Evolutionary conservation across 148 eudicot genomes (phyloP).

Genomic region (Vaccinium darrowii): DNA sequence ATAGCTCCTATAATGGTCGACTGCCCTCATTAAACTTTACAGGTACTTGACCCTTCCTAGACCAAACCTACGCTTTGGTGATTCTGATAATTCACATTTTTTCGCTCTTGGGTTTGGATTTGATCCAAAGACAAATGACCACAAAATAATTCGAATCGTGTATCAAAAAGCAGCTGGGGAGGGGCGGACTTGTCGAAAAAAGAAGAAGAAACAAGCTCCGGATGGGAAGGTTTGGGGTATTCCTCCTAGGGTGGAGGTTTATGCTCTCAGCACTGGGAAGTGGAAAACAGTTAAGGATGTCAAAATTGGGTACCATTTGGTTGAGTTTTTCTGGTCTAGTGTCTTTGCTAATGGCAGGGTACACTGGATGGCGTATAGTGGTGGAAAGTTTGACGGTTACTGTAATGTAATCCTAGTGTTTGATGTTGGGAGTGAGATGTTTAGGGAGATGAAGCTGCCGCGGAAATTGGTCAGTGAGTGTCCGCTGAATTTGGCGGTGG

Average conservation of each 20-base stretch:
- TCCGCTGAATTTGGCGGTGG: not conserved
- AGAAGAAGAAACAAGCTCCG: too few relatives aligned
- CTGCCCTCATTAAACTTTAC: not conserved
- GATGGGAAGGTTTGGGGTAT: not conserved
- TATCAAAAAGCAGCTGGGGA: not conserved
- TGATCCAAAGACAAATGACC: not conserved
- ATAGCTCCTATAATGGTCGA: not conserved
- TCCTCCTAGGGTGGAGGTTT: slow-evolving; percentile 12
- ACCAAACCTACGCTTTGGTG: not conserved
- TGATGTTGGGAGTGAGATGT: not conserved
- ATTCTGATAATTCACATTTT: not conserved
- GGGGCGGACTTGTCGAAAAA: too few relatives aligned
- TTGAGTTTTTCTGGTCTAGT: not conserved
- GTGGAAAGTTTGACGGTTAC: not conserved
- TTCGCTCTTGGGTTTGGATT: slow-evolving; percentile 12
- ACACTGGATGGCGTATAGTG: not conserved
- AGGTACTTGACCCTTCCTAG: not conserved
- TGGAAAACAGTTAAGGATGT: not conserved
- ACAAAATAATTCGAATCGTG: not conserved
- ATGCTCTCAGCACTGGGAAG: not conserved
- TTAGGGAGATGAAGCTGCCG: not conserved
- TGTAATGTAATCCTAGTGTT: not conserved
- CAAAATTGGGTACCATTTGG: not conserved
- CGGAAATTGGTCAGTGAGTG: not conserved
- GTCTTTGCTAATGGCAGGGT: not conserved